Evolutionary conservation across 176 grass and related monocot genomes (phyloP).

Genomic region (Raddia guianensis): DNA sequence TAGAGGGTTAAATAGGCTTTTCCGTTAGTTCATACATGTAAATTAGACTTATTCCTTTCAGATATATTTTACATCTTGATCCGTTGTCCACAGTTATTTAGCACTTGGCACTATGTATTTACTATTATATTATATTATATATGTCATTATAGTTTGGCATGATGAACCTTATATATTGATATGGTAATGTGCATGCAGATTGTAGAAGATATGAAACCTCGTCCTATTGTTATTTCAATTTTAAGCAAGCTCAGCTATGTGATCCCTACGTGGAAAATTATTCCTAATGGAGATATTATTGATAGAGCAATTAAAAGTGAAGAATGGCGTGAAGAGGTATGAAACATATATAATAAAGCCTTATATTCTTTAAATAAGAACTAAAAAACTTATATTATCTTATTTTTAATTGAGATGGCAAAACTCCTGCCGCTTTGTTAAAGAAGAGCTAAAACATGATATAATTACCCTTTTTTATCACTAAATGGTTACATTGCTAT

Average conservation of each 20-base stretch:
- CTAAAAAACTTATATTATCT: not conserved
- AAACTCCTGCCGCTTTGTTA: too few species aligned
- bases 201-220: conserved; percentile 66
- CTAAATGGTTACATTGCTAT: not conserved
- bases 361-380: not conserved
- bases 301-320: conserved; percentile 55
- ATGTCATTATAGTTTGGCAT: not conserved
- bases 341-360: not conserved
- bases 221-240: conserved; percentile 50
- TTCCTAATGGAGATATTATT: conserved; percentile 63
- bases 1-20: too few species aligned
- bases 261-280: conserved; percentile 67
- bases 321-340: conserved; percentile 63
- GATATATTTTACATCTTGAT: not conserved
- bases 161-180: not conserved
- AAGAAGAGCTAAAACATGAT: not conserved
- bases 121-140: not conserved
- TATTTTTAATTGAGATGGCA: too few species aligned
- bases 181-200: conserved; percentile 43
- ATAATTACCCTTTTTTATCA: not conserved
- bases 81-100: not conserved
- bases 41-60: too few species aligned
- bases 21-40: too few species aligned
- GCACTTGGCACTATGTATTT: not conserved
- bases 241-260: conserved; percentile 51